A percentile compares a stretch with the other conserved stretches of the same genome.
phyloP scores from a whole-genome alignment of 2,329 filamentous ascomycete species.

The Paracoccidioides brasiliensis region DNA sequence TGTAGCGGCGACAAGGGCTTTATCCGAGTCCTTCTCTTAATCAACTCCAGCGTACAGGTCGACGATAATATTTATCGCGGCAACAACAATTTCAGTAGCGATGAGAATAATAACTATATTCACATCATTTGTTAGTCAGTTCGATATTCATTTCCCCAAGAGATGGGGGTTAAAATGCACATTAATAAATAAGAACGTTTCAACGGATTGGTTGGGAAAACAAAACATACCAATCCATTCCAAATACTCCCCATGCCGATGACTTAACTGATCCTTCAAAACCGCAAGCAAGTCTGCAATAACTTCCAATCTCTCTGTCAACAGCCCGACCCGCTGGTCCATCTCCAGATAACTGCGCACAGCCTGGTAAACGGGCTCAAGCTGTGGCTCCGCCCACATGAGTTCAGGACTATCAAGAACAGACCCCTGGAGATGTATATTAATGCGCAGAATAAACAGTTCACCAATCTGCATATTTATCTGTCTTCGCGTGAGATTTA shows the following conservation, averaged over 20 bases:
- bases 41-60: conserved; percentile 67
- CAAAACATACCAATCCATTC: conserved; percentile 71
- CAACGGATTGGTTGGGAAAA: neutral
- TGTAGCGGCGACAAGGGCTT: too few species aligned
- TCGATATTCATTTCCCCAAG: neutral
- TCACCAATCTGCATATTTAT: conserved; percentile 99
- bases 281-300: conserved; percentile 89
- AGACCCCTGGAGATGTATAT: conserved; percentile 92
- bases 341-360: conserved; percentile 94
- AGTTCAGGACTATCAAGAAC: conserved; percentile 94
- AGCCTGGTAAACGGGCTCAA: conserved; percentile 92
- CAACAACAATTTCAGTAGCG: conserved; percentile 86
- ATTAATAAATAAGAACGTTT: neutral
- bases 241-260: conserved; percentile 78
- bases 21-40: conserved; percentile 17
- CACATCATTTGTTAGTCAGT: neutral
- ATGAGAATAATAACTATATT: conserved; percentile 77
- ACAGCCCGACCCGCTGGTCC: conserved; percentile 80
- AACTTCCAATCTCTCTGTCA: conserved; percentile 83
- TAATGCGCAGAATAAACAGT: conserved; percentile 93
- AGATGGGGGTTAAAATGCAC: conserved; percentile 9
- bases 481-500: conserved; percentile 71
- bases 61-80: conserved; percentile 86
- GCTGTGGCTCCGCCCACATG: conserved; percentile 95
- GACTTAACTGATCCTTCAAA: conserved; percentile 86